Percentiles rank a stretch among this genome's conserved stretches.
These are phyloP conservation scores for Calocera cornea DNA, from an alignment of 768 basidiomycete genomes.

Conservation along the genomic window DNA sequence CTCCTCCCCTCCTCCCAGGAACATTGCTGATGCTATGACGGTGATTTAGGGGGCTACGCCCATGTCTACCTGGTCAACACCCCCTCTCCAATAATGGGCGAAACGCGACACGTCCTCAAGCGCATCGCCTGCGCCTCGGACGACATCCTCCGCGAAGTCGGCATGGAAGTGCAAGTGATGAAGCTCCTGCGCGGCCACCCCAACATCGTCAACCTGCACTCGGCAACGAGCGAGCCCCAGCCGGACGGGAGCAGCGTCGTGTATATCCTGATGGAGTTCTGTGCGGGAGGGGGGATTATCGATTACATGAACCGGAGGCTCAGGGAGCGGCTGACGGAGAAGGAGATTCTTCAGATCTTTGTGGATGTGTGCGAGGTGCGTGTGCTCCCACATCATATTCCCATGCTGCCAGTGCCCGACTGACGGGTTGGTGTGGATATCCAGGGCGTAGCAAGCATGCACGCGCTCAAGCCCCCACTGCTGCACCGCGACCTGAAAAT, in stretches of 20 bases:
- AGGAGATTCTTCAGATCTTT: constrained; percentile 95
- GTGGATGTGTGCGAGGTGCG: constrained; percentile 79
- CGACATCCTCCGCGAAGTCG: constrained; percentile 78
- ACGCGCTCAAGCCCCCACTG: constrained; percentile 76
- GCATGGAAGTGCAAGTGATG: constrained; percentile 98
- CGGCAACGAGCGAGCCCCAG: constrained; percentile 80
- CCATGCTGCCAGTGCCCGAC: no score
- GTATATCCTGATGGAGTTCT: constrained; percentile 98
- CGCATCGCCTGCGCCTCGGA: constrained; percentile 88
- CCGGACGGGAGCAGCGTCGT: constrained; percentile 82
- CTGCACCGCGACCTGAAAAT: constrained; percentile 97
- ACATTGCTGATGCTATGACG: background rate
- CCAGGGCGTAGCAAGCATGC: constrained; percentile 85
- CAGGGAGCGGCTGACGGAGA: constrained; percentile 84
- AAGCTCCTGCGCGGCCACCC: constrained; percentile 83
- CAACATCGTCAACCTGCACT: constrained; percentile 90
- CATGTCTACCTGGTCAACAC: constrained; percentile 94
- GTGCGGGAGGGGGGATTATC: constrained; percentile 91
- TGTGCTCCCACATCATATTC: constrained; percentile 6
- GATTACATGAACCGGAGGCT: constrained; percentile 99
- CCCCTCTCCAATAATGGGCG: constrained; percentile 72
- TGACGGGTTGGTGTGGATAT: constrained; percentile 4
- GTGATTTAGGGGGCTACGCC: constrained; percentile 74
- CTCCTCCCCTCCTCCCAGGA: background rate
- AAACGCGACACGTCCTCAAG: constrained; percentile 92